Percentiles rank a stretch among this genome's conserved stretches.
Conservation (phyloP, 768 basidiomycete genomes). For the Lactarius sp. region DNA sequence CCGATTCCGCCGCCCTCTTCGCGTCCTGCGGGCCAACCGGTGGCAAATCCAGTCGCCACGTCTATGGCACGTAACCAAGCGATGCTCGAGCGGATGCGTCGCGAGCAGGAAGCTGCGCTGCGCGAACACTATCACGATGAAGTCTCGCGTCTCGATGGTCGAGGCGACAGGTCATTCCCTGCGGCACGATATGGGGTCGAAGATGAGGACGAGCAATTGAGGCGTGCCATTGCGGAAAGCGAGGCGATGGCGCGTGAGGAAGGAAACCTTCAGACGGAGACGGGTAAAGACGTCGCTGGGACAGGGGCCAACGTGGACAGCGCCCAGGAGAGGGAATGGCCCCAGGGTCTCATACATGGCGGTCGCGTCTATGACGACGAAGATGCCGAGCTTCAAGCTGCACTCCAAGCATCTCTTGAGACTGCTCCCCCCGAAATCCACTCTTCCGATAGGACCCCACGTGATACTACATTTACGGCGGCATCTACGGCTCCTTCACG, state of each 20-base stretch:
- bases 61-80: conserved; percentile 28
- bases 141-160: conserved; percentile 28
- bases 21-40: conserved; percentile 25
- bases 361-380: conserved; percentile 76
- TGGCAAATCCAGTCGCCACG: conserved; percentile 23
- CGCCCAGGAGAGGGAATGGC: not conserved
- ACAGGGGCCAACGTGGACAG: conserved; percentile 6
- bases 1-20: conserved; percentile 30
- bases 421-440: conserved; percentile 49
- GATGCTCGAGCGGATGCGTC: conserved; percentile 30
- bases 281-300: conserved; percentile 26
- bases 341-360: conserved; percentile 4
- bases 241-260: conserved; percentile 40
- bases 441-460: conserved; percentile 30
- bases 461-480: conserved; percentile 7
- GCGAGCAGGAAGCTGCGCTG: conserved; percentile 65
- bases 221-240: conserved; percentile 58
- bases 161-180: conserved; percentile 5
- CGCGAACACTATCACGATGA: conserved; percentile 39
- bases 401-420: conserved; percentile 77
- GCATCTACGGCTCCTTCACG: conserved; percentile 1
- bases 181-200: conserved; percentile 31
- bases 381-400: conserved; percentile 83
- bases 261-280: conserved; percentile 17
- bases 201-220: conserved; percentile 54